These are phyloP conservation scores for Beauveria rudraprayagi DNA, from an alignment of 2,329 filamentous ascomycete genomes.

Conservation along the genomic window DNA sequence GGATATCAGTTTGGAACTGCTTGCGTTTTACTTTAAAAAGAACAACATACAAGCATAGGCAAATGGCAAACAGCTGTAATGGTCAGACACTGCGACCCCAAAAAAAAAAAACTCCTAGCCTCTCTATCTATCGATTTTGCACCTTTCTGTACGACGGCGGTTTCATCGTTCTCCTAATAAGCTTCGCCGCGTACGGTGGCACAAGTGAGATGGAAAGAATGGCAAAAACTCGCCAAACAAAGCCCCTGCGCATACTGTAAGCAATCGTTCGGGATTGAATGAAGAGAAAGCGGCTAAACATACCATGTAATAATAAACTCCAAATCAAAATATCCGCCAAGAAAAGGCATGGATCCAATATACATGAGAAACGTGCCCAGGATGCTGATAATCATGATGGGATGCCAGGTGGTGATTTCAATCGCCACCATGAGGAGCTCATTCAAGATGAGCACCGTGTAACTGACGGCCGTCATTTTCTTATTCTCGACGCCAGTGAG, in stretches of 20 bases:
- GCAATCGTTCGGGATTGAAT: background rate
- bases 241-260: slow-evolving; percentile 49
- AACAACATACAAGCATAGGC: background rate
- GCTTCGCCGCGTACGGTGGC: slow-evolving; percentile 79
- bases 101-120: background rate
- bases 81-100: background rate
- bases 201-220: slow-evolving; percentile 74
- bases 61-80: background rate
- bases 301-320: slow-evolving; percentile 64
- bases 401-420: slow-evolving; percentile 95
- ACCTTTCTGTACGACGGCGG: slow-evolving; percentile 95
- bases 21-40: background rate
- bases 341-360: slow-evolving; percentile 73
- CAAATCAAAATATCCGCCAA: slow-evolving; percentile 86
- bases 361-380: slow-evolving; percentile 78
- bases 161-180: slow-evolving; percentile 76
- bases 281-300: slow-evolving; percentile 21
- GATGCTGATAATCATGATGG: slow-evolving; percentile 78
- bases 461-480: slow-evolving; percentile 81
- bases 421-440: slow-evolving; percentile 96
- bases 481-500: slow-evolving; percentile 68
- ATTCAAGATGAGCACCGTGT: slow-evolving; percentile 86
- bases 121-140: slow-evolving; percentile 54
- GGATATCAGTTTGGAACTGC: background rate
- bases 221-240: slow-evolving; percentile 78